These are phyloP conservation scores for Lagerstroemia speciosa DNA, from an alignment of 345 rosid genomes.

Conservation along the genomic window DNA sequence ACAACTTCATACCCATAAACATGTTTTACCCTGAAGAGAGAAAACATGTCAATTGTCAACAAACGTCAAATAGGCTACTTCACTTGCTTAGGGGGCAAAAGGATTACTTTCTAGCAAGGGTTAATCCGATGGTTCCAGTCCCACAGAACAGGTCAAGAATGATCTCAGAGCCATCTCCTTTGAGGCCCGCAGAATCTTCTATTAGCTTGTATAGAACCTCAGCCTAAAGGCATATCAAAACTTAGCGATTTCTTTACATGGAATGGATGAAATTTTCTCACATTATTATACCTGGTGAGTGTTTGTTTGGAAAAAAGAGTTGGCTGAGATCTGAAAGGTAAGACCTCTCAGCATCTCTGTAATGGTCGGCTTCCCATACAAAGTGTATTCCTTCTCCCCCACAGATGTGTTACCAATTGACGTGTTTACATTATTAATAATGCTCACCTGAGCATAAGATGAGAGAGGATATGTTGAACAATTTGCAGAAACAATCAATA, in stretches of 20 bases:
- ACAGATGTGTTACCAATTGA: constrained; percentile 86
- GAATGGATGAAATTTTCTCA: constrained; percentile 1
- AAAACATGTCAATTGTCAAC: background rate
- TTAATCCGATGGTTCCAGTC: constrained; percentile 86
- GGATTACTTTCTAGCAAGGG: constrained; percentile 69
- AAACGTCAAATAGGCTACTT: background rate
- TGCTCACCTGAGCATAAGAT: constrained; percentile 48
- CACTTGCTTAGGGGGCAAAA: background rate
- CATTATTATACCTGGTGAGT: constrained; percentile 53
- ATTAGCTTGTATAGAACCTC: constrained; percentile 82
- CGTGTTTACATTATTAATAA: constrained; percentile 80
- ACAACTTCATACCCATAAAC: constrained; percentile 94
- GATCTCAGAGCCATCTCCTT: constrained; percentile 85
- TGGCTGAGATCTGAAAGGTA: constrained; percentile 84
- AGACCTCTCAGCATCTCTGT: constrained; percentile 76
- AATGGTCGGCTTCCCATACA: constrained; percentile 64
- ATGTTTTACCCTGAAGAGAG: constrained; percentile 50
- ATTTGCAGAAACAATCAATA: background rate
- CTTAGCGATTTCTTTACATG: background rate
- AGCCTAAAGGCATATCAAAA: constrained; percentile 36
- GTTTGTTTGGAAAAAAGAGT: constrained; percentile 93
- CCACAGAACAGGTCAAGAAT: constrained; percentile 95
- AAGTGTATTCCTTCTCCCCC: constrained; percentile 83
- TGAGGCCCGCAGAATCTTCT: constrained; percentile 72
- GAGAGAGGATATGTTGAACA: background rate